phyloP scores from a whole-genome alignment of 164 flowering plant species.

The Malania oleifera region DNA sequence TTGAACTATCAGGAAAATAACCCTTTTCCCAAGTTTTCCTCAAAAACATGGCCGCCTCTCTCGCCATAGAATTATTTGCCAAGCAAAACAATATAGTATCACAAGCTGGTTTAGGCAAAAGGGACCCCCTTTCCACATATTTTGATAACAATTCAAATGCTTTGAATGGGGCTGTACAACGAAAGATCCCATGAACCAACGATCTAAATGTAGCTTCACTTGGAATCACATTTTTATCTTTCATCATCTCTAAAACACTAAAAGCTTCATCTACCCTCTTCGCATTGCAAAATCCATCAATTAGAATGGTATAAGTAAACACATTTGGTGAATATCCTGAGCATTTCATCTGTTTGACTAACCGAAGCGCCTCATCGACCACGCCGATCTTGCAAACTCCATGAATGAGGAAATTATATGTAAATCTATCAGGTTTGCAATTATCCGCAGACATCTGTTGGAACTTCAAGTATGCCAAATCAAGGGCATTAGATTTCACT shows the following conservation, averaged over 20 bases:
- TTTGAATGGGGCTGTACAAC: constrained; percentile 32
- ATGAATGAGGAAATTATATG: constrained; percentile 84
- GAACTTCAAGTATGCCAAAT: constrained; percentile 85
- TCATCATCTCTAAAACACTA: constrained; percentile 56
- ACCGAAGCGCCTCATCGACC: constrained; percentile 82
- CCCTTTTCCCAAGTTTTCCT: constrained; percentile 40
- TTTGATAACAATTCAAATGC: constrained; percentile 49
- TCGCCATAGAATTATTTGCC: constrained; percentile 51
- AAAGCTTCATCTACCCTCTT: constrained; percentile 68
- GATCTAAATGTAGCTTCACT: constrained; percentile 83
- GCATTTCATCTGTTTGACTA: constrained; percentile 80
- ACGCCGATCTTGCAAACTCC: constrained; percentile 87
- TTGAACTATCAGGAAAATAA: constrained; percentile 49
- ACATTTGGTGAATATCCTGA: constrained; percentile 61
- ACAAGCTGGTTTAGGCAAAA: constrained; percentile 40
- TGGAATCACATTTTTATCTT: constrained; percentile 50
- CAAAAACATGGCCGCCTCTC: constrained; percentile 50
- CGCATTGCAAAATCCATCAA: constrained; percentile 84
- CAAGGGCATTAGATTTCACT: constrained; percentile 76
- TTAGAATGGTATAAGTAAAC: constrained; percentile 69
- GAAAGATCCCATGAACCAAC: constrained; percentile 78
- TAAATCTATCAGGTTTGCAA: constrained; percentile 82
- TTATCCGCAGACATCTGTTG: constrained; percentile 81
- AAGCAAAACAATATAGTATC: constrained; percentile 57
- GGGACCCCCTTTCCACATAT: constrained; percentile 38